These are phyloP conservation scores for Rhizoclosmatium sp. DNA, from an alignment of 192 early-diverging fungal species.

Conservation along the genomic window DNA sequence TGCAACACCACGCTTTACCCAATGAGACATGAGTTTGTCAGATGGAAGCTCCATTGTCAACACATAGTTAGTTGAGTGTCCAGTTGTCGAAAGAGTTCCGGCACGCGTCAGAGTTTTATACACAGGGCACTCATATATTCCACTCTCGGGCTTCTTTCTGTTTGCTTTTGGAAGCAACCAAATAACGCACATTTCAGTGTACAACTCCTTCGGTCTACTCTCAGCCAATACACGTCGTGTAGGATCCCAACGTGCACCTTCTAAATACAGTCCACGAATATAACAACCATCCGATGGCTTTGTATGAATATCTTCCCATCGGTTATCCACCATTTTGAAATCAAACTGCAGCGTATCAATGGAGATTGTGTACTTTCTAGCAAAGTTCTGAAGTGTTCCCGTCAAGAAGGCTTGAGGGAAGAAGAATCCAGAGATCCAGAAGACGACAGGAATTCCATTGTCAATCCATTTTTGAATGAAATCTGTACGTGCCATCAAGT, in stretches of 20 bases:
- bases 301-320: conserved; percentile 59
- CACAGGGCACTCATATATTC: conserved; percentile 68
- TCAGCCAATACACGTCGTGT: conserved; percentile 51
- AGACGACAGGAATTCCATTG: conserved; percentile 60
- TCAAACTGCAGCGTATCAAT: conserved; percentile 66
- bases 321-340: conserved; percentile 61
- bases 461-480: conserved; percentile 71
- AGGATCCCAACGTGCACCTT: conserved; percentile 67
- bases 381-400: conserved; percentile 68
- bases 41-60: conserved; percentile 68
- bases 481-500: conserved; percentile 58
- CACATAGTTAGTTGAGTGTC: conserved; percentile 69
- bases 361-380: conserved; percentile 64
- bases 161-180: conserved; percentile 67
- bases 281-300: conserved; percentile 66
- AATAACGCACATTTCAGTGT: conserved; percentile 67
- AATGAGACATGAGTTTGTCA: conserved; percentile 56
- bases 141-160: conserved; percentile 56
- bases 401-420: conserved; percentile 71
- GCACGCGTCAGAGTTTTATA: conserved; percentile 69
- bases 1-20: conserved; percentile 68
- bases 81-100: conserved; percentile 65
- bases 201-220: conserved; percentile 63
- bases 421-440: conserved; percentile 70
- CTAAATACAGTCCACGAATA: conserved; percentile 66